phyloP scores from a whole-genome alignment of 345 rosid genomes.

The Citrus sp. region DNA sequence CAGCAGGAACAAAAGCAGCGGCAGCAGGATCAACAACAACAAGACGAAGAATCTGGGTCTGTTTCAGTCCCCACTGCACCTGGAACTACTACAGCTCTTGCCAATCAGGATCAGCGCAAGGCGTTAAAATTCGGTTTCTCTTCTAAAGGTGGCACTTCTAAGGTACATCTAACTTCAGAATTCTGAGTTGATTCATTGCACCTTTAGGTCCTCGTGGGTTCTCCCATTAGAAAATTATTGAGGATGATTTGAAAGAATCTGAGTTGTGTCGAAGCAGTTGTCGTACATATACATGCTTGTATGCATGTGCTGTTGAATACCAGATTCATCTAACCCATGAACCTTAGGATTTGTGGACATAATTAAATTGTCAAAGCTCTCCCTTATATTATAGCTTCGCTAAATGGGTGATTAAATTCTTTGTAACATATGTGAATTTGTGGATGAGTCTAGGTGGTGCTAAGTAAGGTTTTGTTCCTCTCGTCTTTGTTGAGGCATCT shows the following conservation, averaged over 20 bases:
- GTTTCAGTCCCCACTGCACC: conserved; percentile 27
- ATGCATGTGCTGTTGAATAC: too few species aligned
- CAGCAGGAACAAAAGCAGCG: conserved; percentile 52
- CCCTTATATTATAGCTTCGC: neutral
- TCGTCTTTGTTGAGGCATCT: neutral
- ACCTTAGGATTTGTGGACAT: neutral
- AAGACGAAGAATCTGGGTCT: conserved; percentile 45
- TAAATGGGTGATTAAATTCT: neutral
- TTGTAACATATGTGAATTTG: neutral
- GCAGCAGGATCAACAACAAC: conserved; percentile 47
- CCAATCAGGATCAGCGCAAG: conserved; percentile 80
- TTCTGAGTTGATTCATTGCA: neutral
- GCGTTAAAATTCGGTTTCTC: conserved; percentile 85
- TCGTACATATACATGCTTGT: neutral
- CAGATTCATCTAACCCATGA: neutral
- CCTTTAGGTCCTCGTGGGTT: neutral
- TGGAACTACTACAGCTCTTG: conserved; percentile 40
- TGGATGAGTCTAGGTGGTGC: neutral
- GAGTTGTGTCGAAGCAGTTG: neutral
- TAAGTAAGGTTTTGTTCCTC: neutral
- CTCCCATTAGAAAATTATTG: neutral
- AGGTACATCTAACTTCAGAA: conserved; percentile 42
- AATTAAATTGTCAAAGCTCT: neutral
- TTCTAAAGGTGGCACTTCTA: conserved; percentile 58
- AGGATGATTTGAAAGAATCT: neutral